Evolutionary conservation across 2,329 filamentous ascomycete genomes (phyloP).

Genomic region (Nothophoma quercina): DNA sequence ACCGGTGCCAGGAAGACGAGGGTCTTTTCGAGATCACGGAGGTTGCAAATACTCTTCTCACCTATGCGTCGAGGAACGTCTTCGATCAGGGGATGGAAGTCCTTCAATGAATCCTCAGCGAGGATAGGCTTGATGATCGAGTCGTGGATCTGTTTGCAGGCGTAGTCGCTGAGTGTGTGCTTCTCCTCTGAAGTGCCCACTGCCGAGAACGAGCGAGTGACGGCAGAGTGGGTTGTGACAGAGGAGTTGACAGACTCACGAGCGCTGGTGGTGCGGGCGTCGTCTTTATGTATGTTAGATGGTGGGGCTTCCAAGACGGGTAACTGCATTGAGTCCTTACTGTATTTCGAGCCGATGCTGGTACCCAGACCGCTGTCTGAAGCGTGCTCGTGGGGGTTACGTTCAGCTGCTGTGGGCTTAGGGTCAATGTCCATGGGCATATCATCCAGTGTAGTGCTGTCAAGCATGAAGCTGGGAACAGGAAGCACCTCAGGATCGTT

Average conservation of each 20-base stretch:
- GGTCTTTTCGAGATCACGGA: conserved; percentile 93
- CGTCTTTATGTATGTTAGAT: conserved; percentile 49
- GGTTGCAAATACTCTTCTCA: conserved; percentile 84
- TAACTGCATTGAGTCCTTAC: conserved; percentile 41
- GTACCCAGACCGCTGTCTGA: conserved; percentile 91
- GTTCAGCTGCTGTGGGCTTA: conserved; percentile 51
- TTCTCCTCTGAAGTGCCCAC: conserved; percentile 50
- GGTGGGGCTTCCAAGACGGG: conserved; percentile 24
- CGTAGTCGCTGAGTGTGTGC: conserved; percentile 71
- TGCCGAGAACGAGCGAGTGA: conserved; percentile 55
- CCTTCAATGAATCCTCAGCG: conserved; percentile 73
- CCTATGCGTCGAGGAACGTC: conserved; percentile 81
- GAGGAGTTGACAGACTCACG: conserved; percentile 50
- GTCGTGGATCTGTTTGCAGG: conserved; percentile 80
- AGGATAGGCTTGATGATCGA: conserved; percentile 79
- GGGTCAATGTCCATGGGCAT: conserved; percentile 50
- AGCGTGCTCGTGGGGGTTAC: conserved; percentile 66
- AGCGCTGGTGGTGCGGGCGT: conserved; percentile 38
- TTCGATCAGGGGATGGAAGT: conserved; percentile 80
- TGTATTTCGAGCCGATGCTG: conserved; percentile 67
- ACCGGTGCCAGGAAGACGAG: conserved; percentile 90
- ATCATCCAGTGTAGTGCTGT: conserved; percentile 44
- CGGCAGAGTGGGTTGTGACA: conserved; percentile 47
- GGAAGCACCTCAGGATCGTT: conserved; percentile 59
- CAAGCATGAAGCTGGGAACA: conserved; percentile 55